Conservation (phyloP, 345 rosid species). For the Syzygium aqueum region DNA sequence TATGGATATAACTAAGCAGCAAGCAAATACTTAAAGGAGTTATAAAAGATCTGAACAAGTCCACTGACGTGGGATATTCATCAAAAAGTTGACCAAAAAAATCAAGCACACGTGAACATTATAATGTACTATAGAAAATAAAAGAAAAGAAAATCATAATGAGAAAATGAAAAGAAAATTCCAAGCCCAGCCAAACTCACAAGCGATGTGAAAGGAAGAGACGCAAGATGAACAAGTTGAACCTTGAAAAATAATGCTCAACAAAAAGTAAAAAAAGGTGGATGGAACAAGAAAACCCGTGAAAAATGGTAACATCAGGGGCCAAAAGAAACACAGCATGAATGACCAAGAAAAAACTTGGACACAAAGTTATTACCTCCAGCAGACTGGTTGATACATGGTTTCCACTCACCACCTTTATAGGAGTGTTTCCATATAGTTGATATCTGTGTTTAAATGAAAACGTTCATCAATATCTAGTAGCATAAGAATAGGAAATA, state of each 20-base stretch:
- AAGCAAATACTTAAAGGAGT: neutral
- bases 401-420: constrained; percentile 76
- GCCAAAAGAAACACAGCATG: neutral
- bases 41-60: neutral
- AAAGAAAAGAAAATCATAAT: neutral
- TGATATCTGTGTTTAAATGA: constrained; percentile 41
- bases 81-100: neutral
- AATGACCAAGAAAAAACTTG: neutral
- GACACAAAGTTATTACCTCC: constrained; percentile 42
- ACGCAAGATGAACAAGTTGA: neutral
- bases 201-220: neutral
- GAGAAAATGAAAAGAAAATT: neutral
- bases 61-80: neutral
- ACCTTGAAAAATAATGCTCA: neutral
- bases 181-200: neutral
- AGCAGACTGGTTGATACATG: constrained; percentile 54
- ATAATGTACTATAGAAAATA: neutral
- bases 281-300: neutral
- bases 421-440: constrained; percentile 86
- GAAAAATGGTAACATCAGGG: neutral
- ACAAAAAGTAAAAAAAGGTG: neutral
- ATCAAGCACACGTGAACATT: neutral
- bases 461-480: neutral
- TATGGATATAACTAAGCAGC: neutral
- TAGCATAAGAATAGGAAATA: neutral